Conservation (phyloP, 257 asterid genomes). For the Forsythia suspensa region DNA sequence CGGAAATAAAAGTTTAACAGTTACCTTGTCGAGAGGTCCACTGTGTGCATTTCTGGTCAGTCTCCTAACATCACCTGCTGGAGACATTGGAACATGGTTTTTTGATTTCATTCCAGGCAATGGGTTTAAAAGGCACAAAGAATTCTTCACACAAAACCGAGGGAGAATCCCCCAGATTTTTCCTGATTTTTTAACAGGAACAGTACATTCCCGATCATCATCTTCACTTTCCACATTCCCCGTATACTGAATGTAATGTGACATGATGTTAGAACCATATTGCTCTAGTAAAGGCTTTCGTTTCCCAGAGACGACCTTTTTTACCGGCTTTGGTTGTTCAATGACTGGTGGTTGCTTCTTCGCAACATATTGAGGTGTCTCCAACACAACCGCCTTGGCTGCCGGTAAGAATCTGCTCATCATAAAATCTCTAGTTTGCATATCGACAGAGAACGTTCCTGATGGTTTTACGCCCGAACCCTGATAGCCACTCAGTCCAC, state of each 20-base stretch:
- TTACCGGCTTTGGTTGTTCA: conserved; percentile 49
- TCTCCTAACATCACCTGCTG: conserved; percentile 45
- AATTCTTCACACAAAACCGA: conserved; percentile 72
- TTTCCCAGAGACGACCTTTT: conserved; percentile 53
- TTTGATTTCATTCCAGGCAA: conserved; percentile 59
- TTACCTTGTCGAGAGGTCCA: conserved; percentile 92
- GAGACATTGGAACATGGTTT: conserved; percentile 51
- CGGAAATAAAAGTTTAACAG: background rate
- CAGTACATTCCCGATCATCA: conserved; percentile 34
- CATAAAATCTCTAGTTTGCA: conserved; percentile 78
- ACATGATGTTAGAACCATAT: conserved; percentile 33
- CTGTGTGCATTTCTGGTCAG: conserved; percentile 73
- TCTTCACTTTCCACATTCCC: conserved; percentile 60
- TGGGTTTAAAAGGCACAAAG: conserved; percentile 71
- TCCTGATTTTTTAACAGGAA: conserved; percentile 55
- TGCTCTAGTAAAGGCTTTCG: conserved; percentile 53
- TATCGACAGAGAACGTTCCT: conserved; percentile 53
- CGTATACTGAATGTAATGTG: conserved; percentile 32
- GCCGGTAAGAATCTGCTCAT: conserved; percentile 89
- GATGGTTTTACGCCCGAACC: conserved; percentile 53
- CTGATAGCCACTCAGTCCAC: conserved; percentile 67
- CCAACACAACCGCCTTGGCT: conserved; percentile 82
- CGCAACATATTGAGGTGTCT: conserved; percentile 54
- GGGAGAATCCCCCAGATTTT: conserved; percentile 84
- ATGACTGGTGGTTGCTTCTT: conserved; percentile 44